Percentiles rank a stretch among this genome's conserved stretches.
Evolutionary conservation across 306 rosid species (phyloP).

Genomic region (Arachis hypogaea): DNA sequence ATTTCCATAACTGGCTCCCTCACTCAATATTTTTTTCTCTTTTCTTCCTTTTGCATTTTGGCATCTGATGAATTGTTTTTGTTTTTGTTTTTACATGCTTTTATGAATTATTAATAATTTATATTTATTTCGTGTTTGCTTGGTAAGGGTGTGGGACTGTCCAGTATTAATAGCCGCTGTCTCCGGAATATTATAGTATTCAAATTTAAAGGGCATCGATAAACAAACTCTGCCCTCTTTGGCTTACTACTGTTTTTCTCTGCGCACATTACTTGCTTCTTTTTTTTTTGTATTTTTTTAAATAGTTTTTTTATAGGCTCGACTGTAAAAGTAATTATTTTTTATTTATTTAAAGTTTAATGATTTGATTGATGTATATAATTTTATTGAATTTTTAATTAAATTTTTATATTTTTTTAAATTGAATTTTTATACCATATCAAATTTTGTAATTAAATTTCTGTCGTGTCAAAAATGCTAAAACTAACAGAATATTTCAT

Average conservation of each 20-base stretch:
- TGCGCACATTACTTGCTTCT: not conserved
- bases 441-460: no score
- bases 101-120: not conserved
- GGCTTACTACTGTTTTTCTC: conserved; percentile 8
- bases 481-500: no score
- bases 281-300: not conserved
- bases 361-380: no score
- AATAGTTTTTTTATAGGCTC: not conserved
- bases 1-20: conserved; percentile 18
- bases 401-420: no score
- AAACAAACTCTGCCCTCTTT: conserved; percentile 30
- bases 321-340: not conserved
- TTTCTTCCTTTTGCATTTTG: conserved; percentile 29
- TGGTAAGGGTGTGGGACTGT: conserved; percentile 55
- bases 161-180: conserved; percentile 66
- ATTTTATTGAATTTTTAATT: no score
- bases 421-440: no score
- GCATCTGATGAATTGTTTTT: conserved; percentile 23
- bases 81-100: conserved; percentile 8
- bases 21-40: not conserved
- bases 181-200: conserved; percentile 47
- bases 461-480: no score
- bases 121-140: conserved; percentile 14
- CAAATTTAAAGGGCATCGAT: conserved; percentile 39
- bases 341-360: no score